Evolutionary conservation across 2,329 filamentous ascomycete genomes (phyloP).

Genomic region (Lecanicillium sp.): DNA sequence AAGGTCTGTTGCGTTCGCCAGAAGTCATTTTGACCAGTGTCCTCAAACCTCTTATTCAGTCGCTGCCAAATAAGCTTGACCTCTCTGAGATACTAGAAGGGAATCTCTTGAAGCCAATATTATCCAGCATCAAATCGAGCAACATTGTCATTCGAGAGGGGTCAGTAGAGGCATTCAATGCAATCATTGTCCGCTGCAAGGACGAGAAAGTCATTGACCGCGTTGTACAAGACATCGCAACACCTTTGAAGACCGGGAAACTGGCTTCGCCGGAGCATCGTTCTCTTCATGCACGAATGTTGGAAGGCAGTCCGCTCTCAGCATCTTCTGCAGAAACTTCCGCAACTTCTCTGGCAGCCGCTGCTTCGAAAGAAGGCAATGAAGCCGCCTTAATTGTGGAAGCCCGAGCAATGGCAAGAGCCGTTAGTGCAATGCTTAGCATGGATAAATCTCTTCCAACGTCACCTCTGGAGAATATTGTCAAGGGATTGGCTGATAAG

Average conservation of each 20-base stretch:
- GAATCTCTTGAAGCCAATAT: constrained; percentile 74
- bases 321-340: constrained; percentile 58
- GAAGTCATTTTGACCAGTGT: constrained; percentile 81
- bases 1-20: constrained; percentile 78
- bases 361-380: constrained; percentile 80
- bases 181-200: constrained; percentile 54
- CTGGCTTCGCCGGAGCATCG: constrained; percentile 79
- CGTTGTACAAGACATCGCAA: constrained; percentile 69
- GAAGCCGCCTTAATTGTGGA: constrained; percentile 74
- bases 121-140: constrained; percentile 88
- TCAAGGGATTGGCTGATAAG: constrained; percentile 82
- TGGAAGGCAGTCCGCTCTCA: constrained; percentile 57
- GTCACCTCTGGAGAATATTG: constrained; percentile 59
- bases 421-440: constrained; percentile 55
- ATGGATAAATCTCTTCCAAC: constrained; percentile 56
- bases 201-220: constrained; percentile 54
- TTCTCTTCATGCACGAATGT: constrained; percentile 72
- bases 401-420: constrained; percentile 60
- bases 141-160: constrained; percentile 71
- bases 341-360: constrained; percentile 54
- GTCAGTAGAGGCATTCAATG: constrained; percentile 65
- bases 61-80: constrained; percentile 65
- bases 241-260: constrained; percentile 76
- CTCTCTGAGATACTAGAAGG: constrained; percentile 65
- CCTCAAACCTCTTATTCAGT: constrained; percentile 62